Conservation (phyloP, 1,284 basidiomycete genomes). For the Pholiota adiposa region DNA sequence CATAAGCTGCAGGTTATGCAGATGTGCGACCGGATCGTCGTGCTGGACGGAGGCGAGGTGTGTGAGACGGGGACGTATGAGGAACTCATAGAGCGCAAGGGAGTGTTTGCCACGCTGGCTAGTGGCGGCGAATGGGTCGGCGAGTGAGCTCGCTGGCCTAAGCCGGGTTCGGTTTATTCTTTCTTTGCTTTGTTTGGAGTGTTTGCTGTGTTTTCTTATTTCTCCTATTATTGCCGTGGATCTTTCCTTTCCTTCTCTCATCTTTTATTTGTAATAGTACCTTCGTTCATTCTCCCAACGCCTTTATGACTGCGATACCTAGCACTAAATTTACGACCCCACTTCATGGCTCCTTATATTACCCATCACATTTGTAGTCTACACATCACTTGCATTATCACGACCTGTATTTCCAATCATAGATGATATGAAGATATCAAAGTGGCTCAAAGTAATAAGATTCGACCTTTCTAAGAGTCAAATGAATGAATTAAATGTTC, state of each 20-base stretch:
- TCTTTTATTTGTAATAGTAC: neutral
- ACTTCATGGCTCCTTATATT: neutral
- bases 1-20: slow-evolving; percentile 93
- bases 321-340: neutral
- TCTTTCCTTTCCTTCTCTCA: neutral
- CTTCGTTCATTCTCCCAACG: neutral
- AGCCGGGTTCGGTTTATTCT: slow-evolving; percentile 1
- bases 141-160: slow-evolving; percentile 31
- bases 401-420: neutral
- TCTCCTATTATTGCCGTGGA: neutral
- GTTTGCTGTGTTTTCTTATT: neutral
- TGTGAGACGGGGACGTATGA: slow-evolving; percentile 84
- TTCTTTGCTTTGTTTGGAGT: slow-evolving; percentile 1
- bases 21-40: slow-evolving; percentile 85
- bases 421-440: neutral
- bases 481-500: neutral
- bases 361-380: slow-evolving; percentile 9
- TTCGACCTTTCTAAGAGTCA: too few species aligned
- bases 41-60: slow-evolving; percentile 78
- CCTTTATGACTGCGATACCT: slow-evolving; percentile 5
- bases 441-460: too few species aligned
- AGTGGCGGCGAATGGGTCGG: slow-evolving; percentile 86
- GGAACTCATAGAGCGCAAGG: slow-evolving; percentile 68
- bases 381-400: slow-evolving; percentile 4
- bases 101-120: slow-evolving; percentile 84